Percentiles rank a stretch among this genome's conserved stretches.
Evolutionary conservation across 2,329 filamentous ascomycete genomes (phyloP).

Genomic region (Verticillium klebahnii): DNA sequence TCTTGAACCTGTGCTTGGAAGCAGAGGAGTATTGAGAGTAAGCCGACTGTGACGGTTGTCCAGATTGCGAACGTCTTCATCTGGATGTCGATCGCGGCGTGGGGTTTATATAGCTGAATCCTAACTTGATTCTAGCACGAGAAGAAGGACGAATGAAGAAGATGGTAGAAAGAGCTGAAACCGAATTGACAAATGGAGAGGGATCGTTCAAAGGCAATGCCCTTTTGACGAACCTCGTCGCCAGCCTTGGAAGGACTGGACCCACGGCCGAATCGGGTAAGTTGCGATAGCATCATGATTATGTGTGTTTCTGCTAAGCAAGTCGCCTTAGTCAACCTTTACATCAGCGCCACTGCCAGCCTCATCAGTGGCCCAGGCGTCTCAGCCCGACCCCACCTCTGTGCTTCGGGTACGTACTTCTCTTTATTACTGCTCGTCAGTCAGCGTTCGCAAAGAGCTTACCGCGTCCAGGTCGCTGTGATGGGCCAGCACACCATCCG

Average conservation of each 20-base stretch:
- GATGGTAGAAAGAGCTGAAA: not conserved
- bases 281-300: not conserved
- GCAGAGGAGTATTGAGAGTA: constrained; percentile 19
- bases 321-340: constrained; percentile 20
- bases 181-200: not conserved
- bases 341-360: constrained; percentile 17
- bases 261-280: not conserved
- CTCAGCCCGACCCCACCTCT: too few species aligned
- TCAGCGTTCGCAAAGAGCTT: not conserved
- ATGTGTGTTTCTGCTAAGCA: constrained; percentile 10
- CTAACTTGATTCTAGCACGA: not conserved
- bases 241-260: not conserved
- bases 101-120: not conserved
- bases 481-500: too few species aligned
- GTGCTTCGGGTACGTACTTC: too few species aligned
- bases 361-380: too few species aligned
- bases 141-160: not conserved
- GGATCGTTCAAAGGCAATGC: not conserved
- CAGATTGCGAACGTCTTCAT: constrained; percentile 25
- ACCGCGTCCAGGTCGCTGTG: too few species aligned
- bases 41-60: constrained; percentile 22
- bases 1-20: constrained; percentile 18
- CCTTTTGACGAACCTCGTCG: not conserved
- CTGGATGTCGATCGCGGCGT: not conserved
- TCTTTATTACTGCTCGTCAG: not conserved